These are phyloP conservation scores for Cutaneotrichosporon sp. DNA, from an alignment of 1,284 basidiomycete species.

Conservation along the genomic window DNA sequence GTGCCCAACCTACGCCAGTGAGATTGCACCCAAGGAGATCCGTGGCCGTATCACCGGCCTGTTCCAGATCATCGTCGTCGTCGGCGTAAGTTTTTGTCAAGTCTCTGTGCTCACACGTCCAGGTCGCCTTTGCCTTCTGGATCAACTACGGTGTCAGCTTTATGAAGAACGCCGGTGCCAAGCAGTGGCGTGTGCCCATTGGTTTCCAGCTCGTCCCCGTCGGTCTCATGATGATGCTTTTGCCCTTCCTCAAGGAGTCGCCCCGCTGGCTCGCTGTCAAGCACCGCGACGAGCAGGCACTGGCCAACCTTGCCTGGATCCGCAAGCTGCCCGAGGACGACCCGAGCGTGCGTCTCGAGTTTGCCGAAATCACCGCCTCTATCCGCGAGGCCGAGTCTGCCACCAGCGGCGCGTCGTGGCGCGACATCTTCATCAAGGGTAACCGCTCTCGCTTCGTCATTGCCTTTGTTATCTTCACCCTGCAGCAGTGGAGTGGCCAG, in stretches of 20 bases:
- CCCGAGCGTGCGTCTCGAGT: slow-evolving; percentile 52
- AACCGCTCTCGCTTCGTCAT: slow-evolving; percentile 67
- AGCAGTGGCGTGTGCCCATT: slow-evolving; percentile 44
- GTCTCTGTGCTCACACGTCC: too few relatives aligned
- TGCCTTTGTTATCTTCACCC: slow-evolving; percentile 53
- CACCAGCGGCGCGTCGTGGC: slow-evolving; percentile 44
- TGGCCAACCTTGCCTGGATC: slow-evolving; percentile 54
- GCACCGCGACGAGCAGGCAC: slow-evolving; percentile 54
- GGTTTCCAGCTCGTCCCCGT: slow-evolving; percentile 57
- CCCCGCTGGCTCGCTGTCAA: slow-evolving; percentile 58
- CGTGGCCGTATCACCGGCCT: slow-evolving; percentile 61
- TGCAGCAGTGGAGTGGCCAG: slow-evolving; percentile 64
- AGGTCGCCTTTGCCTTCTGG: slow-evolving; percentile 19
- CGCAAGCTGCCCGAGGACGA: slow-evolving; percentile 55
- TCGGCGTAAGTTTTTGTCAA: slow-evolving; percentile 28
- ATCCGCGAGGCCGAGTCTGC: slow-evolving; percentile 51
- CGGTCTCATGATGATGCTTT: slow-evolving; percentile 66
- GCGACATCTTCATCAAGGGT: slow-evolving; percentile 65
- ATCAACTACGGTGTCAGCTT: slow-evolving; percentile 37
- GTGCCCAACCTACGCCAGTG: slow-evolving; percentile 68
- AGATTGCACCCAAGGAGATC: slow-evolving; percentile 70
- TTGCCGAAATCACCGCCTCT: slow-evolving; percentile 55
- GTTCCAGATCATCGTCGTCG: slow-evolving; percentile 71
- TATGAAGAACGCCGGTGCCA: slow-evolving; percentile 28
- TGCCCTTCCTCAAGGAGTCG: slow-evolving; percentile 58